Percentiles rank a stretch among this genome's conserved stretches.
Evolutionary conservation across 1,284 basidiomycete genomes (phyloP).

Genomic region (Agroathelia rolfsii): DNA sequence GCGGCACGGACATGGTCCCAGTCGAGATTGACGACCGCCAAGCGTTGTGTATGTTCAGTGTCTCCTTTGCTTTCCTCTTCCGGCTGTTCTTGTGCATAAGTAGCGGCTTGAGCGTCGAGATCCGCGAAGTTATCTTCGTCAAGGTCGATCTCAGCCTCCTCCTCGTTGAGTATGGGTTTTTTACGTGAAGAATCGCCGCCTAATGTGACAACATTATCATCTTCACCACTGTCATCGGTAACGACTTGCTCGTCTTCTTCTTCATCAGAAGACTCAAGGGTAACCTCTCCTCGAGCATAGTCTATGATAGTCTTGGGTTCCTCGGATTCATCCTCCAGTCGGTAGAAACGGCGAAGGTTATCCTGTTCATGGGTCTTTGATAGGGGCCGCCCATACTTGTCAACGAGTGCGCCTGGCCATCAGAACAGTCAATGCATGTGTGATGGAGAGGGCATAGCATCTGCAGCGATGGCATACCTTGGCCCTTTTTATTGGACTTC

Average conservation of each 20-base stretch:
- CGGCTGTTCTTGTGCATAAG: slow-evolving; percentile 41
- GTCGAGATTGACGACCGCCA: slow-evolving; percentile 94
- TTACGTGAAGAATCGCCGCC: slow-evolving; percentile 32
- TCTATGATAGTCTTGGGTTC: no score
- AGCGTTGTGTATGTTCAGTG: slow-evolving; percentile 52
- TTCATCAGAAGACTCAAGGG: slow-evolving; percentile 84
- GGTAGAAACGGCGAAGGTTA: slow-evolving; percentile 78
- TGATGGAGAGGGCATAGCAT: slow-evolving; percentile 19
- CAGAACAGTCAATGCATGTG: slow-evolving; percentile 9
- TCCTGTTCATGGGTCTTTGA: slow-evolving; percentile 62
- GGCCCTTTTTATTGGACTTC: slow-evolving; percentile 28
- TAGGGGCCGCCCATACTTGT: slow-evolving; percentile 87
- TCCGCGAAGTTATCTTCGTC: slow-evolving; percentile 66
- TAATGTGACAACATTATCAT: slow-evolving; percentile 42
- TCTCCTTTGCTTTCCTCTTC: slow-evolving; percentile 23
- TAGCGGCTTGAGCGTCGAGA: slow-evolving; percentile 66
- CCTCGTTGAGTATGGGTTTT: slow-evolving; percentile 29
- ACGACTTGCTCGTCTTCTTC: slow-evolving; percentile 39
- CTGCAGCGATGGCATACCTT: no score
- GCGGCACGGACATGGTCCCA: slow-evolving; percentile 94
- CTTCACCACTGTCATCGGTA: slow-evolving; percentile 29
- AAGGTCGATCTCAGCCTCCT: slow-evolving; percentile 62
- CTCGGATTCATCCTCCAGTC: slow-evolving; percentile 44
- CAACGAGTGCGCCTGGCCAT: slow-evolving; percentile 40
- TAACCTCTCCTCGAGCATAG: slow-evolving; percentile 83